Base-by-base conservation (phyloP, 2,329 filamentous ascomycete species). In the Aspergillus pseudoviridinutans region DNA sequence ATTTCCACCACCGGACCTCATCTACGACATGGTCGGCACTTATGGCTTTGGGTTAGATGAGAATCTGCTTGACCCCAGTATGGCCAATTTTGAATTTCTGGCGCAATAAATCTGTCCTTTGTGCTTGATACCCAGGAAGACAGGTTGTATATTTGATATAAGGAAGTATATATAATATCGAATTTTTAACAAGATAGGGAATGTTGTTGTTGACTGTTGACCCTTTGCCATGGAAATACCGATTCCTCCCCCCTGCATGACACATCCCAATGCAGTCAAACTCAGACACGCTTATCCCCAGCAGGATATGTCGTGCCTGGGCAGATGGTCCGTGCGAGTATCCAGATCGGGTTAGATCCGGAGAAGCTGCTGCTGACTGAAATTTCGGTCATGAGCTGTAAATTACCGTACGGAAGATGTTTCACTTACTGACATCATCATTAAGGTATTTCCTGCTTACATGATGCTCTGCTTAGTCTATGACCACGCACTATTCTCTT, bases 21-120 rank as follows among this genome's bases (percentile, higher is more conserved):
- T 76, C 38, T 76, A 75, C 57, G 72, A 74, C 50, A 76, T 76
- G 74, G 73, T 76, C n/a, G 74, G 74, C 20, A 75, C 74, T 17
- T 76, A 76, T 62, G 74, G 74, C 12, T 76, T 76, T 54, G 73
- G 73, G 6, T 61, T 76, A 38, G 74, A 76, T 50, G 74, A 76
- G 62, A 74, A 76, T 58, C 59, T 76, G 53, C 65, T 76, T 44
- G 74, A 76, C 63, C 74, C 74, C 14, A 76, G 71, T 51, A 74
- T 76, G 70, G 70, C 74, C 17, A 74, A 69, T 59, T 76, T 76
- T 61, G 74, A 76, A 24, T 76, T 72, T 57, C 59, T 75, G 55
- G 68, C 70, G 44, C 70, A 73, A 53, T 74, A 57, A 64, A 50
- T 9, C 5, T 52, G 28, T 46, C 42, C 42, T 24, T 46, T 24